Evolutionary conservation across 495 filamentous ascomycete genomes (phyloP).

Genomic region (Penicillium paxilli): DNA sequence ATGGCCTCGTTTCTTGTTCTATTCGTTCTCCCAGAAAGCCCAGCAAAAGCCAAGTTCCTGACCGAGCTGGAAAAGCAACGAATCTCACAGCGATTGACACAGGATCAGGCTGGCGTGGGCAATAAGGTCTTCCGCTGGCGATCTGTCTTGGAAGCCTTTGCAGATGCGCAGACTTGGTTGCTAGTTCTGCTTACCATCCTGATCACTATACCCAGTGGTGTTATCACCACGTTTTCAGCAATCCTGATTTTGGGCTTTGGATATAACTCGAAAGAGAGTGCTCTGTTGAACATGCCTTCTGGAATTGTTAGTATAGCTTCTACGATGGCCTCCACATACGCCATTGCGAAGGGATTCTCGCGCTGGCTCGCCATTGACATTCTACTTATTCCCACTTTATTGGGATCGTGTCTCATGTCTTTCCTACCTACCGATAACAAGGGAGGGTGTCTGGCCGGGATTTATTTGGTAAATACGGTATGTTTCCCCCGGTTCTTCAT

Average conservation of each 20-base stretch:
- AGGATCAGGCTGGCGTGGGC: conserved; percentile 55
- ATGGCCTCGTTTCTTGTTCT: conserved; percentile 50
- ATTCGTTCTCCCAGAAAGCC: conserved; percentile 52
- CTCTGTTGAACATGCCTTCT: conserved; percentile 65
- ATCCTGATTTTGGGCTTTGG: conserved; percentile 51
- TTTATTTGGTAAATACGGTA: conserved; percentile 60
- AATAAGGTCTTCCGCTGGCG: conserved; percentile 38
- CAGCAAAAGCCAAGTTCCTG: conserved; percentile 54
- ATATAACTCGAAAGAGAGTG: conserved; percentile 40
- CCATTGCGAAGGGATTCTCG: conserved; percentile 36
- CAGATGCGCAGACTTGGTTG: conserved; percentile 41
- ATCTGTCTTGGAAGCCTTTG: conserved; percentile 38
- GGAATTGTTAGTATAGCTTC: conserved; percentile 56
- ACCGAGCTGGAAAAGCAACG: conserved; percentile 46
- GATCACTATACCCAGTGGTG: conserved; percentile 51
- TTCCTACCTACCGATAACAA: conserved; percentile 46
- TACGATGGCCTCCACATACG: conserved; percentile 50
- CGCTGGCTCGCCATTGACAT: conserved; percentile 48
- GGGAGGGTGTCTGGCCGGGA: conserved; percentile 56
- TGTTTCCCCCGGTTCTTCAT: background rate
- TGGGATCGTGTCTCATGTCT: conserved; percentile 60
- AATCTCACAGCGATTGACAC: conserved; percentile 28
- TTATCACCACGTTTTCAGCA: conserved; percentile 48
- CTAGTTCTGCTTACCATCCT: conserved; percentile 46
- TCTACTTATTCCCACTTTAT: conserved; percentile 39